Percentiles rank a stretch among this genome's conserved stretches.
Conservation (phyloP, 2,329 filamentous ascomycete genomes). For the Hymenoscyphus salicellus region DNA sequence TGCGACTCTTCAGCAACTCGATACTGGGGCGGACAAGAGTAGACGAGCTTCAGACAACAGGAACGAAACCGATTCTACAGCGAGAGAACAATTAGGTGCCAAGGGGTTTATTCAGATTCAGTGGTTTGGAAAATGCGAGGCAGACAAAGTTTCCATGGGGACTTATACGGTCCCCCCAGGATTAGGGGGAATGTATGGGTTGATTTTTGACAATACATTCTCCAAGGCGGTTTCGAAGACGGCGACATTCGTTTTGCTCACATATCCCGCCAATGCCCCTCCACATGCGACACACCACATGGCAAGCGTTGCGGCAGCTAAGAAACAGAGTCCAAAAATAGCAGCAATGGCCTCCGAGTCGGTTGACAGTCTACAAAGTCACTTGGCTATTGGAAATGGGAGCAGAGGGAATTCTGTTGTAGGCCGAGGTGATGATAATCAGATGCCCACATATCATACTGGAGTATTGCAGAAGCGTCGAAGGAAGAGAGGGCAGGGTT, state of each 20-base stretch:
- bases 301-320: slow-evolving; percentile 51
- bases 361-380: slow-evolving; percentile 59
- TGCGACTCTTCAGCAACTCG: slow-evolving; percentile 26
- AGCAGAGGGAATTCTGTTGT: slow-evolving; percentile 50
- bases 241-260: slow-evolving; percentile 89
- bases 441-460: slow-evolving; percentile 64
- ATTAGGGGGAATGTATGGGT: slow-evolving; percentile 87
- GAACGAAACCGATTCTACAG: slow-evolving; percentile 54
- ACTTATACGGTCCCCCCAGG: slow-evolving; percentile 73
- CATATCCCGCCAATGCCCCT: slow-evolving; percentile 79
- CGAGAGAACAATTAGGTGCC: slow-evolving; percentile 60
- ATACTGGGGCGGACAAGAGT: slow-evolving; percentile 30
- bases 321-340: slow-evolving; percentile 45
- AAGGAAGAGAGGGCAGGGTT: slow-evolving; percentile 90
- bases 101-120: slow-evolving; percentile 69
- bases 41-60: slow-evolving; percentile 43
- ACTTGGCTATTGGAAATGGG: slow-evolving; percentile 33
- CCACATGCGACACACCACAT: slow-evolving; percentile 73
- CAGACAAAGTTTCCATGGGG: slow-evolving; percentile 90
- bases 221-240: slow-evolving; percentile 94
- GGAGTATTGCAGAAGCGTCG: slow-evolving; percentile 85
- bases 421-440: slow-evolving; percentile 49
- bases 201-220: slow-evolving; percentile 98
- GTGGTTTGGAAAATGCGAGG: slow-evolving; percentile 94
- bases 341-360: slow-evolving; percentile 51